Evolutionary conservation across 2,329 filamentous ascomycete species (phyloP).

Genomic region (Neonectria faginata): DNA sequence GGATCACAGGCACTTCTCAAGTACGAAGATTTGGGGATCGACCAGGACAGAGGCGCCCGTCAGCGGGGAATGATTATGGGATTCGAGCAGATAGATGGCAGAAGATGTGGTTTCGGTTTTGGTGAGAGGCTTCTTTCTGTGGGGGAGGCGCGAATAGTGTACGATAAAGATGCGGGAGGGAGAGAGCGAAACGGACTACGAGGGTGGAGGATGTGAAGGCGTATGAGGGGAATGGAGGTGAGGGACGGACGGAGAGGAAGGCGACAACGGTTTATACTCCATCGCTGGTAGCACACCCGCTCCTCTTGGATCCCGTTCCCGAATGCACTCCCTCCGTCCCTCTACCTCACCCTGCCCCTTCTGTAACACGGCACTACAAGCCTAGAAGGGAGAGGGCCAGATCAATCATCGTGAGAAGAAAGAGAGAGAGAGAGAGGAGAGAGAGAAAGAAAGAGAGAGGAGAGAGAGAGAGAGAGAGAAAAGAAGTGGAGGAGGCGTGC

Average conservation of each 20-base stretch:
- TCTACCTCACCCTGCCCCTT: background rate
- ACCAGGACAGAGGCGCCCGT: background rate
- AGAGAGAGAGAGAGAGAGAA: background rate
- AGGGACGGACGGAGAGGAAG: slow-evolving; percentile 15
- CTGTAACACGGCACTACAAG: background rate
- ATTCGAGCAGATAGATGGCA: background rate
- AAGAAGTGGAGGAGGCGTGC: slow-evolving; percentile 10
- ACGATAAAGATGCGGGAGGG: background rate
- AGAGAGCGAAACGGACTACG: background rate
- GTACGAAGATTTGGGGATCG: slow-evolving; percentile 8
- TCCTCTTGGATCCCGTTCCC: background rate
- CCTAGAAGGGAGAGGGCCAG: background rate
- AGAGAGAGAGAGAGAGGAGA: background rate
- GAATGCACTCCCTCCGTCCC: background rate
- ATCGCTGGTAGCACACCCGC: background rate
- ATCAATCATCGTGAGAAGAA: background rate
- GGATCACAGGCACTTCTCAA: slow-evolving; percentile 1
- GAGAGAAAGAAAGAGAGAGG: background rate
- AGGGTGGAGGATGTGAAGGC: slow-evolving; percentile 21
- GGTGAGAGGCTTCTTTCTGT: background rate
- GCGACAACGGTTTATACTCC: slow-evolving; percentile 20
- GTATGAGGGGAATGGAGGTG: slow-evolving; percentile 20
- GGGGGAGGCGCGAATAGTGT: background rate
- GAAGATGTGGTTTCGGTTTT: slow-evolving; percentile 4
- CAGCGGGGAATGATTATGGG: background rate